These are phyloP conservation scores for Geosiphon pyriformis DNA, from an alignment of 192 early-diverging fungal genomes.

Conservation along the genomic window DNA sequence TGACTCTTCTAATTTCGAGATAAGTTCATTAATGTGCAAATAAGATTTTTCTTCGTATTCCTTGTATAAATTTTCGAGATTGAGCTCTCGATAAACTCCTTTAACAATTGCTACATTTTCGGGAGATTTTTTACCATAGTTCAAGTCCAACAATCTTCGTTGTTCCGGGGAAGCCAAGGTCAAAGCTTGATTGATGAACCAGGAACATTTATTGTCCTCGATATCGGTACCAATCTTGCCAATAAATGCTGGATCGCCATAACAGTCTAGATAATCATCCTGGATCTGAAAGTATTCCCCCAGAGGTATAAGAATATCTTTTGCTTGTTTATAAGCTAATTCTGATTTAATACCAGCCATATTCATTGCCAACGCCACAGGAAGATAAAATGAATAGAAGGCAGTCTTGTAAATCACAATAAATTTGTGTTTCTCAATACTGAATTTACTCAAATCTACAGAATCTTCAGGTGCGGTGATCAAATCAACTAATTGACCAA, in stretches of 20 bases:
- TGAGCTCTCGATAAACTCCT: slow-evolving; percentile 72
- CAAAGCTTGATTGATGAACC: slow-evolving; percentile 94
- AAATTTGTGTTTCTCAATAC: slow-evolving; percentile 83
- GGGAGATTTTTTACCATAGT: slow-evolving; percentile 87
- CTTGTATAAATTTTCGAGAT: slow-evolving; percentile 73
- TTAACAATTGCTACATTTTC: slow-evolving; percentile 79
- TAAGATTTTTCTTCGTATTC: slow-evolving; percentile 88
- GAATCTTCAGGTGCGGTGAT: slow-evolving; percentile 97
- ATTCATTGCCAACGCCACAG: slow-evolving; percentile 89
- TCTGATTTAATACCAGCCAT: slow-evolving; percentile 82
- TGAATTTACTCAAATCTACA: slow-evolving; percentile 88
- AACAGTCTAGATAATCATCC: slow-evolving; percentile 99
- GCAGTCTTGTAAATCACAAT: slow-evolving; percentile 99
- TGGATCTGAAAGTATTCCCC: slow-evolving; percentile 98
- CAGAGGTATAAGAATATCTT: slow-evolving; percentile 83
- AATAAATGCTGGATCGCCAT: slow-evolving; percentile 80
- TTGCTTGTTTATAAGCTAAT: slow-evolving; percentile 73
- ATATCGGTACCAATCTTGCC: slow-evolving; percentile 99
- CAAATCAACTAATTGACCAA: slow-evolving; percentile 96
- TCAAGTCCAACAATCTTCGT: slow-evolving; percentile 75
- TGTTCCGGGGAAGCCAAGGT: slow-evolving; percentile 73
- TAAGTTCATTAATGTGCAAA: slow-evolving; percentile 64
- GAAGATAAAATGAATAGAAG: slow-evolving; percentile 99
- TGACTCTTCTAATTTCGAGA: slow-evolving; percentile 76
- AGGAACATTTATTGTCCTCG: slow-evolving; percentile 99